Conservation (phyloP, 169 alveolate genomes). For the Cryptosporidium parvum region DNA sequence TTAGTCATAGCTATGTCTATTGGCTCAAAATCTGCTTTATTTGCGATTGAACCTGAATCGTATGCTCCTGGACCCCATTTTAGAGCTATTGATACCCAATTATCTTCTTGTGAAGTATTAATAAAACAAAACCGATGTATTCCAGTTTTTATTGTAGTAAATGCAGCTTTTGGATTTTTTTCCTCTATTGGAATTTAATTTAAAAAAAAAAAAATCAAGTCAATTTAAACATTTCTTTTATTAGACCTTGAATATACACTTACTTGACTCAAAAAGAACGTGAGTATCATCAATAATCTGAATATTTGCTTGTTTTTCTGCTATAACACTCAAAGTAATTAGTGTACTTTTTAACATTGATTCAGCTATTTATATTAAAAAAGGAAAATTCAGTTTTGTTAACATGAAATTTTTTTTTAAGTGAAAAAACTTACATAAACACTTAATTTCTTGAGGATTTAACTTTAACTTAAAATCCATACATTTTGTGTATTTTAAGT, state of each 20-base stretch:
- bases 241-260: background rate
- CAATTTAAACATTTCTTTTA: background rate
- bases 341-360: slow-evolving; percentile 50
- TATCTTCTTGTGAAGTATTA: slow-evolving; percentile 1
- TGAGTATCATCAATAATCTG: slow-evolving; percentile 17
- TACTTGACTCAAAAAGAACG: slow-evolving; percentile 40
- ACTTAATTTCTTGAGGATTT: slow-evolving; percentile 17
- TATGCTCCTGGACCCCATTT: slow-evolving; percentile 72
- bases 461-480: slow-evolving; percentile 37
- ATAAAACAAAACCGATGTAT: slow-evolving; percentile 39
- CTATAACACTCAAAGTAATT: slow-evolving; percentile 3
- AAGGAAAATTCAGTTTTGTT: background rate
- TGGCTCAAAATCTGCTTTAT: slow-evolving; percentile 55
- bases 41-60: slow-evolving; percentile 51
- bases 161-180: slow-evolving; percentile 38
- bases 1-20: slow-evolving; percentile 5
- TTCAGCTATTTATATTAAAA: slow-evolving; percentile 29
- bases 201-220: background rate
- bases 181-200: slow-evolving; percentile 3
- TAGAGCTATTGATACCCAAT: slow-evolving; percentile 10
- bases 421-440: slow-evolving; percentile 14
- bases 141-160: slow-evolving; percentile 46
- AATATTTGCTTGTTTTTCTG: slow-evolving; percentile 10
- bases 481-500: slow-evolving; percentile 7
- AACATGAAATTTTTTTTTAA: background rate